Evolutionary conservation across 768 basidiomycete species (phyloP).

Genomic region (Chalciporus piperatus): DNA sequence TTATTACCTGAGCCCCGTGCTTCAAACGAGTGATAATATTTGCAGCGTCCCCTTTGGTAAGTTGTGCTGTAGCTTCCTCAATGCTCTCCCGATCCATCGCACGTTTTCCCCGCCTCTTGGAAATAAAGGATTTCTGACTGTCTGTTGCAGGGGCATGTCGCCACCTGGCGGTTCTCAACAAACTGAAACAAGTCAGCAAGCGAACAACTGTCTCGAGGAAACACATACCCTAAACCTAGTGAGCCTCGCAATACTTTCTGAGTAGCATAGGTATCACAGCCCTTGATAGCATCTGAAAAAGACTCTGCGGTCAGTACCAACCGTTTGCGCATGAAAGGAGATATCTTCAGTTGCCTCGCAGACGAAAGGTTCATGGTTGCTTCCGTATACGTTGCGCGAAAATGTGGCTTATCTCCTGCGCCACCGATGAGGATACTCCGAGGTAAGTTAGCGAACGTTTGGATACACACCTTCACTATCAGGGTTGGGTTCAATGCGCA

Average conservation of each 20-base stretch:
- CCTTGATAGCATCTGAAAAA: slow-evolving; percentile 60
- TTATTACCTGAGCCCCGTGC: slow-evolving; percentile 66
- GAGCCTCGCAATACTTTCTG: slow-evolving; percentile 53
- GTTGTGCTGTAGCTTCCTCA: slow-evolving; percentile 30
- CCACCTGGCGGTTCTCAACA: slow-evolving; percentile 67
- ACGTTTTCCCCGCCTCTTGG: slow-evolving; percentile 46
- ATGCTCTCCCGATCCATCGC: slow-evolving; percentile 16
- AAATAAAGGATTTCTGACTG: slow-evolving; percentile 54
- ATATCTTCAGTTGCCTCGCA: slow-evolving; percentile 43
- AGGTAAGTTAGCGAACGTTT: background rate
- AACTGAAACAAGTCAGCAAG: slow-evolving; percentile 34
- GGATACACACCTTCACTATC: slow-evolving; percentile 34
- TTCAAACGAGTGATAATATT: slow-evolving; percentile 74
- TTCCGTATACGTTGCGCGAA: slow-evolving; percentile 54
- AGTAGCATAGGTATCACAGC: slow-evolving; percentile 64
- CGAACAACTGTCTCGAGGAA: slow-evolving; percentile 3
- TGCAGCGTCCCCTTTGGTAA: slow-evolving; percentile 80
- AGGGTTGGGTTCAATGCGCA: slow-evolving; percentile 54
- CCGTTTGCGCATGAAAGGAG: slow-evolving; percentile 54
- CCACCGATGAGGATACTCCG: slow-evolving; percentile 3
- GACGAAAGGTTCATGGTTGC: slow-evolving; percentile 44
- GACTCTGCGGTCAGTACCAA: slow-evolving; percentile 51
- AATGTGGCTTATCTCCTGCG: slow-evolving; percentile 30
- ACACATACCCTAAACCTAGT: slow-evolving; percentile 46
- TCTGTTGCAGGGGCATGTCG: slow-evolving; percentile 58